Conservation (phyloP, 2,329 filamentous ascomycete genomes). For the Beauveria sp. region DNA sequence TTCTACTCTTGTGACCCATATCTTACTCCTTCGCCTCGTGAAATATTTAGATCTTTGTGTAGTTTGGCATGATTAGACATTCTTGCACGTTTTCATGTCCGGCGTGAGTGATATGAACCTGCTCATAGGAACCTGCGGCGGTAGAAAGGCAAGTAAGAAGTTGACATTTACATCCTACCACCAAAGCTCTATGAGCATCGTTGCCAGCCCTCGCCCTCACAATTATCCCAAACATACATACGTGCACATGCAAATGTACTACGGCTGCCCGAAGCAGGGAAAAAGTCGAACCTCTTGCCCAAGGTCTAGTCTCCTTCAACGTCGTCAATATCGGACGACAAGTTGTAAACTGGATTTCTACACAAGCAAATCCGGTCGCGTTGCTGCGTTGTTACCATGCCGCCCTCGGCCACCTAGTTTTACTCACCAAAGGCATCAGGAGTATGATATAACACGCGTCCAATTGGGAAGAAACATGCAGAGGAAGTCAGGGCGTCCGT, state of each 20-base stretch:
- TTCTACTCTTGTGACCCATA: background rate
- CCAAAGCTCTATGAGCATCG: background rate
- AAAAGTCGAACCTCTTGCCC: background rate
- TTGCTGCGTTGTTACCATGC: too few species aligned
- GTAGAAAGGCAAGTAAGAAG: background rate
- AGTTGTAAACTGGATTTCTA: slow-evolving; percentile 16
- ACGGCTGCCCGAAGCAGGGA: background rate
- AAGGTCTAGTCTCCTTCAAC: slow-evolving; percentile 25
- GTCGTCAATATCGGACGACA: slow-evolving; percentile 29
- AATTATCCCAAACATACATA: background rate
- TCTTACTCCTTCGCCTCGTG: background rate
- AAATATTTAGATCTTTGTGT: background rate
- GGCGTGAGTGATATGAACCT: background rate
- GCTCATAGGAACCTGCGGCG: background rate
- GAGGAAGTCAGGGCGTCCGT: too few species aligned
- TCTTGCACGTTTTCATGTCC: too few species aligned
- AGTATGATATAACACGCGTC: too few species aligned
- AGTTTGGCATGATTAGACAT: background rate
- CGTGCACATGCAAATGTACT: background rate
- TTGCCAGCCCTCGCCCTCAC: too few species aligned
- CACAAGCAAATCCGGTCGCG: too few species aligned
- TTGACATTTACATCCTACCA: background rate
- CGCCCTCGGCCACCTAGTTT: too few species aligned
- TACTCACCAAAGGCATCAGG: too few species aligned
- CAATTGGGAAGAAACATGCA: too few species aligned